A percentile compares a stretch with the other conserved stretches of the same genome.
These are phyloP conservation scores for Meyerozyma sp. DNA, from an alignment of 1,139 yeast genomes.

Conservation along the genomic window DNA sequence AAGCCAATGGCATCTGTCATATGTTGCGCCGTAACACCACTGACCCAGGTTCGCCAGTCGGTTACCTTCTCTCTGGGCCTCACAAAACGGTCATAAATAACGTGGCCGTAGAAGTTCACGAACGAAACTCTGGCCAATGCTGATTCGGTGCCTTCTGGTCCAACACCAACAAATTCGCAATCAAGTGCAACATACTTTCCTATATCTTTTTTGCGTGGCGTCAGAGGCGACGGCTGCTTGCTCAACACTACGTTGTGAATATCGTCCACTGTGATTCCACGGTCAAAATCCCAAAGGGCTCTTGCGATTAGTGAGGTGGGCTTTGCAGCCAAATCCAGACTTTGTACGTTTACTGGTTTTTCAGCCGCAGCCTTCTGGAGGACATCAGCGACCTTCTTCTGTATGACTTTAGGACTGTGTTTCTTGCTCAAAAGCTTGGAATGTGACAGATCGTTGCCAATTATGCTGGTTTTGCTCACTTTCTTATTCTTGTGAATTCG, in stretches of 20 bases:
- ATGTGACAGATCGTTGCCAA: not conserved
- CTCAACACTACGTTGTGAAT: not conserved
- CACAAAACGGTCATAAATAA: constrained; percentile 68
- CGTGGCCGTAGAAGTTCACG: constrained; percentile 76
- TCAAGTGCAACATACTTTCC: constrained; percentile 82
- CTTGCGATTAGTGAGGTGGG: not conserved
- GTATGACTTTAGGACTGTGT: not conserved
- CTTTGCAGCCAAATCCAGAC: not conserved
- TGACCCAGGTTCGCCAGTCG: constrained; percentile 94
- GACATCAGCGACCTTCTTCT: not conserved
- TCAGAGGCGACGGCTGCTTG: not conserved
- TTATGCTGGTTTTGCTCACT: not conserved
- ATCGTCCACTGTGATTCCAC: not conserved
- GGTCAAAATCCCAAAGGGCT: not conserved
- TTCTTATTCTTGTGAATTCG: not conserved
- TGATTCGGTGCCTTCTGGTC: constrained; percentile 62
- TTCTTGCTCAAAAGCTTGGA: not conserved
- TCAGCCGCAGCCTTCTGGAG: not conserved
- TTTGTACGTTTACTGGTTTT: not conserved
- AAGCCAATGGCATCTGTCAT: constrained; percentile 65
- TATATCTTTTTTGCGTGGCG: constrained; percentile 28
- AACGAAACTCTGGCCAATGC: constrained; percentile 83
- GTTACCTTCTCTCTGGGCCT: constrained; percentile 70
- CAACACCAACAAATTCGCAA: constrained; percentile 93
- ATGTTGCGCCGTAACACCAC: constrained; percentile 71